These are phyloP conservation scores for Sclerotinia minor DNA, from an alignment of 2,329 filamentous ascomycete species.

Conservation along the genomic window DNA sequence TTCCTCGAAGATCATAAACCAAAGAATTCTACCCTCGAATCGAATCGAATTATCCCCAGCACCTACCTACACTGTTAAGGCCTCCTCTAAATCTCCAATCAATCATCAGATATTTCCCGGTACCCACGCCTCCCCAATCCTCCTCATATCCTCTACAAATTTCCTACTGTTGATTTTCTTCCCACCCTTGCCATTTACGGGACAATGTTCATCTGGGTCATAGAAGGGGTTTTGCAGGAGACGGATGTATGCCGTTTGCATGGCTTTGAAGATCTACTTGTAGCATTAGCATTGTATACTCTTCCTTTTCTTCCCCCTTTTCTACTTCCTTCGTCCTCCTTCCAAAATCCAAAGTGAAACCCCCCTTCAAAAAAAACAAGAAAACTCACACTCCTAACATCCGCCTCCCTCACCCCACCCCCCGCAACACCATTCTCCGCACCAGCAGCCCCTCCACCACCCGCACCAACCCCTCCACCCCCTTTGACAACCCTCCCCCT, in stretches of 20 bases:
- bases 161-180: constrained; percentile 77
- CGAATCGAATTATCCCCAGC: neutral
- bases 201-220: constrained; percentile 79
- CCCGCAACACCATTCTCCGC: constrained; percentile 54
- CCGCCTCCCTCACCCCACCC: constrained; percentile 69
- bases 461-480: constrained; percentile 38
- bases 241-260: constrained; percentile 89
- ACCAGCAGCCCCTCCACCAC: constrained; percentile 62
- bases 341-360: neutral
- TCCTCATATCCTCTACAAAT: constrained; percentile 79
- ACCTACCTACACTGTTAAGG: neutral
- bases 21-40: too few species aligned
- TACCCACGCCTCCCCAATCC: constrained; percentile 82
- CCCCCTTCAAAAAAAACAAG: constrained; percentile 5
- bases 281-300: constrained; percentile 19
- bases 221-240: constrained; percentile 95
- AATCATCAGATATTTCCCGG: constrained; percentile 57
- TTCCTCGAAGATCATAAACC: too few species aligned
- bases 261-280: constrained; percentile 74
- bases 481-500: constrained; percentile 57
- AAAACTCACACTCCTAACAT: constrained; percentile 49
- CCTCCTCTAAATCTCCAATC: neutral
- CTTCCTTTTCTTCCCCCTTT: neutral
- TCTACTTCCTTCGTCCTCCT: neutral
- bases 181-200: constrained; percentile 53